Percentiles rank a stretch among this genome's conserved stretches.
These are phyloP conservation scores for Exobasidium cylindrosporum DNA, from an alignment of 1,284 basidiomycete species.

Conservation along the genomic window DNA sequence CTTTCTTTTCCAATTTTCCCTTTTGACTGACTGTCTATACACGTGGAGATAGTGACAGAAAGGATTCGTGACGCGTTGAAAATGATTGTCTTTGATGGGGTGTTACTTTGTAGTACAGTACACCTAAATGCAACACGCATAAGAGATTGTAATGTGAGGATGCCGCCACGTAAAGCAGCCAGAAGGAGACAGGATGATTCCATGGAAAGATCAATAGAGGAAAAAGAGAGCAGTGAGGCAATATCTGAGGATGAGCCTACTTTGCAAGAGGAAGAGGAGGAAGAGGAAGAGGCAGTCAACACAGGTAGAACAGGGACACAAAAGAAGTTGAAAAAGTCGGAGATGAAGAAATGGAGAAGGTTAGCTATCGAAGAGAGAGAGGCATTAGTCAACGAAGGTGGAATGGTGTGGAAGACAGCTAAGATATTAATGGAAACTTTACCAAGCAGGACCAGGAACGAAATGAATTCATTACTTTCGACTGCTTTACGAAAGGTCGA, in stretches of 20 bases:
- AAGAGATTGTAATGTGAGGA: no score
- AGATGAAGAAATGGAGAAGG: conserved; percentile 1
- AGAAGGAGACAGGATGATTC: background rate
- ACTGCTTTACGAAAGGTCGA: background rate
- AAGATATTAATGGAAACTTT: background rate
- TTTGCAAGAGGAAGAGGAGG: background rate
- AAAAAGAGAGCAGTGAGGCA: background rate
- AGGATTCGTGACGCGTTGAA: no score
- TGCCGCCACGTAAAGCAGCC: background rate
- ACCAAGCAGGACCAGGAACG: no score
- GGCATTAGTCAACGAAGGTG: background rate
- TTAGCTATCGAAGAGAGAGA: conserved; percentile 2
- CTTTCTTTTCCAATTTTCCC: no score
- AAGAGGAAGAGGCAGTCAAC: background rate
- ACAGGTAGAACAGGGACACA: background rate
- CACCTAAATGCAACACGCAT: no score
- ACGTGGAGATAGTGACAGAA: no score
- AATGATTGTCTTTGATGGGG: no score
- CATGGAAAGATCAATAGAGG: background rate
- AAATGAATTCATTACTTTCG: background rate
- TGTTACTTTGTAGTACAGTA: no score
- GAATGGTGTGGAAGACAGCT: conserved; percentile 8
- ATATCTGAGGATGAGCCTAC: background rate
- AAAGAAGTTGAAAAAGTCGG: background rate
- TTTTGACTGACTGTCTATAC: no score